These are phyloP conservation scores for Boletellus deceptivus DNA, from an alignment of 1,284 basidiomycete genomes.

Conservation along the genomic window DNA sequence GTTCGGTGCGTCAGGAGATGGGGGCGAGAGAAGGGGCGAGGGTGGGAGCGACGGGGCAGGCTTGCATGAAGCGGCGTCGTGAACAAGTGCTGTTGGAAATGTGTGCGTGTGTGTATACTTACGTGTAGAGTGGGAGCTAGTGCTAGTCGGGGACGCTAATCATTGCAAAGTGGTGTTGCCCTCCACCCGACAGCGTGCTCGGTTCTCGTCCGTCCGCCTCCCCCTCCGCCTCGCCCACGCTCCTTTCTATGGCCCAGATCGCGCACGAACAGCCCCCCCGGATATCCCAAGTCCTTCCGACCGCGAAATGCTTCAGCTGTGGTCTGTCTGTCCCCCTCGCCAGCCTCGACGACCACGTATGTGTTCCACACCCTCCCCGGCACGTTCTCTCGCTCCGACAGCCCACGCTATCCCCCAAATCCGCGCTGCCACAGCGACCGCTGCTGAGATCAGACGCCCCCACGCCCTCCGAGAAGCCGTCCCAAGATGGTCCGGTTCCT, in stretches of 20 bases:
- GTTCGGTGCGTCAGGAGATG: slow-evolving; percentile 26
- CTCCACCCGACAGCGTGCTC: slow-evolving; percentile 3
- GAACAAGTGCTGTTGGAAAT: slow-evolving; percentile 1
- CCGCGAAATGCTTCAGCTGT: slow-evolving; percentile 82
- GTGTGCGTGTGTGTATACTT: slow-evolving; percentile 9
- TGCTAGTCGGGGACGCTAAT: slow-evolving; percentile 11
- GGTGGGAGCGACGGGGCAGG: not conserved
- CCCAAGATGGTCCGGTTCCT: slow-evolving; percentile 4
- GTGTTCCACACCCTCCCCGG: slow-evolving; percentile 49
- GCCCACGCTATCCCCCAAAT: slow-evolving; percentile 36
- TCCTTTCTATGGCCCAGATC: slow-evolving; percentile 43
- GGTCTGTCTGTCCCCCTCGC: slow-evolving; percentile 63
- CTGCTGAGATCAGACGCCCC: slow-evolving; percentile 30
- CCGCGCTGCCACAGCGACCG: slow-evolving; percentile 36
- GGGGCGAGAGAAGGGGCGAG: slow-evolving; percentile 1
- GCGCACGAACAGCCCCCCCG: slow-evolving; percentile 39
- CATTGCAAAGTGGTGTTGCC: not conserved
- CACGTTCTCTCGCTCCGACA: slow-evolving; percentile 29
- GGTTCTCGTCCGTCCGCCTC: slow-evolving; percentile 8
- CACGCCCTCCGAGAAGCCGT: slow-evolving; percentile 8
- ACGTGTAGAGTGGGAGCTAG: slow-evolving; percentile 4
- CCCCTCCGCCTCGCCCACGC: slow-evolving; percentile 3
- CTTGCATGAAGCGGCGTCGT: slow-evolving; percentile 1
- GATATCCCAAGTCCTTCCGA: slow-evolving; percentile 75
- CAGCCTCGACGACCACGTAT: slow-evolving; percentile 74